Percentiles rank a stretch among this genome's conserved stretches.
These are phyloP conservation scores for Dictyostelium firmibasis DNA, from an alignment of 78 protist species.

Conservation along the genomic window DNA sequence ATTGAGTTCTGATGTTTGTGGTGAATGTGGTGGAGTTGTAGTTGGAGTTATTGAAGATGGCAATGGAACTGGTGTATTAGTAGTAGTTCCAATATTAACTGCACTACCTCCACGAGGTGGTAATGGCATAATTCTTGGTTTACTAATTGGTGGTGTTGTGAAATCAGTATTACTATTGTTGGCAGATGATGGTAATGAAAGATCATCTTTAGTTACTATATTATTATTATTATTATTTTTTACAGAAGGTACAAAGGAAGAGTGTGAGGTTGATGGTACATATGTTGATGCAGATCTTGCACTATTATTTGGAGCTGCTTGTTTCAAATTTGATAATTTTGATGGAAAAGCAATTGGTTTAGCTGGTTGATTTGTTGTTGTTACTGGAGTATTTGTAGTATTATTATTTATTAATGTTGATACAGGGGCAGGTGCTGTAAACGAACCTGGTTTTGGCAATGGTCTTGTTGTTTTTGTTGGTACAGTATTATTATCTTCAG, in stretches of 20 bases:
- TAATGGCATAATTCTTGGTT: constrained; percentile 15
- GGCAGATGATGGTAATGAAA: neutral
- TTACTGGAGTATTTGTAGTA: neutral
- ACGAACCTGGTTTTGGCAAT: neutral
- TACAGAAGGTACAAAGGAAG: neutral
- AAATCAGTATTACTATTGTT: neutral
- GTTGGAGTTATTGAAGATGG: neutral
- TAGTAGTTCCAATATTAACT: neutral
- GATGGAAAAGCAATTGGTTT: constrained; percentile 36
- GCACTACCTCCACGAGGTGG: neutral
- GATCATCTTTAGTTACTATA: neutral
- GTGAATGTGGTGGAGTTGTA: constrained; percentile 5
- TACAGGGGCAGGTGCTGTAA: neutral
- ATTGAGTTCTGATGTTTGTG: neutral
- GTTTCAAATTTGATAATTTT: neutral
- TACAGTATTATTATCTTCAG: neutral
- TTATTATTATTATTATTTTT: neutral
- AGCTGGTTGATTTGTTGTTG: neutral
- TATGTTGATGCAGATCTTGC: constrained; percentile 15
- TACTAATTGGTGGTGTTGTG: neutral
- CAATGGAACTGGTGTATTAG: neutral
- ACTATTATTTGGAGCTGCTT: neutral
- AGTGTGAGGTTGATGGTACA: neutral
- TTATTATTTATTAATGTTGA: neutral
- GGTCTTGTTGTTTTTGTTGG: neutral